Evolutionary conservation across 768 basidiomycete species (phyloP), one percentile per base, ranked within the genome.

Genomic region (Hebeloma cylindrosporum): DNA sequence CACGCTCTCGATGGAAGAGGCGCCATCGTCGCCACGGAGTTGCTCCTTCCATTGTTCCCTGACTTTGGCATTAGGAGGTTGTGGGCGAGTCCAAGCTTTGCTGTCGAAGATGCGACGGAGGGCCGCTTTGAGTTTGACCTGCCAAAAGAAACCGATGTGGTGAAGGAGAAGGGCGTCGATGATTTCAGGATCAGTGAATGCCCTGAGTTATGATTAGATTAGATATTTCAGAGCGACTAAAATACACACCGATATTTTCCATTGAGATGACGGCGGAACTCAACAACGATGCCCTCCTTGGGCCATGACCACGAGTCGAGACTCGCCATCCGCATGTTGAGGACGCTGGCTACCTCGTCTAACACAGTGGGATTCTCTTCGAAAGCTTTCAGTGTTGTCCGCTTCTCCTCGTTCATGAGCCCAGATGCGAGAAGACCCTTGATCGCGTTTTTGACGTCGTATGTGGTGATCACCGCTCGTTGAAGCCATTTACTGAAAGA

Each of bases 301-400:
- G 72, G 72, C 74, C 75, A 77, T 1, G 64, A 48, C 74, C 75
- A 76, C 3, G 61, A 45, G 3, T 68, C 63, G 10, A 75, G 46
- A 40, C 60, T 60, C 2, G 66, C 62, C 30, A 75, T 57, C 1
- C 72, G 68, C 73, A 77, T 74, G 18, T 63, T 72, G 25, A 75
- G 46, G 1, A 75, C 71, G 26, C 66, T 74, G 5, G 71, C 64
- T 4, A 76, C 54, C 39, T 74, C 72, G 3, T 66, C 58, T 22
- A 74, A 17, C 13, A 73, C 63, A 3, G 56, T 65, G 0, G 48
- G 26, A 37, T 71, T 76, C 11, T 66, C 64, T 5, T 60, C 44
- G 54, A 75, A 72, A n/a, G 69, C 65, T 21, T 62, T 62, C 41
- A 76, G 47, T 1, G 68, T 72, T 9, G 63, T 61, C 18, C 66